Evolutionary conservation across 2,329 filamentous ascomycete genomes (phyloP).

Genomic region (Knufia petricola): DNA sequence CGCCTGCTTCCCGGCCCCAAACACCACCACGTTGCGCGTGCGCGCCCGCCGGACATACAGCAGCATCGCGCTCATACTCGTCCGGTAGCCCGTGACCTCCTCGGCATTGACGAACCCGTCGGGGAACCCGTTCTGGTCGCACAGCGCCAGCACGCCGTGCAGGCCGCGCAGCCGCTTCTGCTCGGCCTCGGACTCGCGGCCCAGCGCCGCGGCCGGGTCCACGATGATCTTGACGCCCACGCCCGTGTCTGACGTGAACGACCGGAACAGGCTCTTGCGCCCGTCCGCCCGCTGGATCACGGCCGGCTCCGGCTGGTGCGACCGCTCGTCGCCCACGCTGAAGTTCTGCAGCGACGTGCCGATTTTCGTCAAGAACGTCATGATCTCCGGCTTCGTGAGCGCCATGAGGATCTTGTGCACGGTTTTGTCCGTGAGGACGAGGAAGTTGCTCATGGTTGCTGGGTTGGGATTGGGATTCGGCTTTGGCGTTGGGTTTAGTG

Average conservation of each 20-base stretch:
- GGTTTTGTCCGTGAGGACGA: slow-evolving; percentile 5
- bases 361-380: neutral
- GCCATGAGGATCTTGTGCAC: slow-evolving; percentile 9
- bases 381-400: slow-evolving; percentile 4
- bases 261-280: slow-evolving; percentile 5
- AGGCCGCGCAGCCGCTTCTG: neutral
- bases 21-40: slow-evolving; percentile 30
- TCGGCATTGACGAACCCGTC: slow-evolving; percentile 60
- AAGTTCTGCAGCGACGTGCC: neutral
- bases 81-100: slow-evolving; percentile 71
- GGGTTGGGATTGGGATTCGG: too few species aligned
- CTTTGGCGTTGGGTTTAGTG: too few species aligned
- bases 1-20: slow-evolving; percentile 42
- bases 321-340: slow-evolving; percentile 2
- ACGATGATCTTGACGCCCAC: slow-evolving; percentile 9
- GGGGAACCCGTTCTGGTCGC: slow-evolving; percentile 2
- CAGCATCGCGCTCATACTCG: slow-evolving; percentile 61
- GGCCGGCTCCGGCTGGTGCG: slow-evolving; percentile 7
- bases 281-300: slow-evolving; percentile 4
- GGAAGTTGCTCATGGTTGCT: neutral
- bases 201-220: neutral
- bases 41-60: slow-evolving; percentile 12
- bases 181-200: neutral
- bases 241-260: slow-evolving; percentile 1
- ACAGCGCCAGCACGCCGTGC: neutral